phyloP scores from a whole-genome alignment of 202 grass and related monocot species.

The Panicum hallii region DNA sequence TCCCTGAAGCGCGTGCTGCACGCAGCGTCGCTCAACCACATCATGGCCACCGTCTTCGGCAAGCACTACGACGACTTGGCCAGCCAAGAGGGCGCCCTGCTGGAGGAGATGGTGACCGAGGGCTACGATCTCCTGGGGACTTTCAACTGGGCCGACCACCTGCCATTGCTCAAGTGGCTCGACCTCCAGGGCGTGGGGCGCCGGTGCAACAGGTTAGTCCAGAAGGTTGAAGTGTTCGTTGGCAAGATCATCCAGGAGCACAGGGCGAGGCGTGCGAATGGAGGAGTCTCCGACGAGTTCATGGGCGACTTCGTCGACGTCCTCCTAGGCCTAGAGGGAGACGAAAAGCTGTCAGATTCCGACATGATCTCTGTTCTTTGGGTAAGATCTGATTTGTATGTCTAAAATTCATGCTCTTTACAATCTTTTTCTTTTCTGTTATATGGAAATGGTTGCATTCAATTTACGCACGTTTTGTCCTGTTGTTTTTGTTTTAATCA shows the following conservation, averaged over 20 bases:
- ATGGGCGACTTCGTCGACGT: constrained; percentile 60
- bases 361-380: constrained; percentile 77
- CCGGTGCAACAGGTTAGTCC: constrained; percentile 49
- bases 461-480: not conserved
- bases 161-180: constrained; percentile 56
- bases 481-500: not conserved
- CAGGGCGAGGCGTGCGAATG: constrained; percentile 19
- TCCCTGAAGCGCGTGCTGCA: constrained; percentile 47
- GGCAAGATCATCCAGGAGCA: constrained; percentile 57
- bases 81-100: constrained; percentile 44
- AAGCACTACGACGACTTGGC: constrained; percentile 48
- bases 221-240: constrained; percentile 60
- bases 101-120: constrained; percentile 63
- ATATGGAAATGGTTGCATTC: not conserved
- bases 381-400: constrained; percentile 32
- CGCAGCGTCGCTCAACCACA: constrained; percentile 56
- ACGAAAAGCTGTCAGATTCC: constrained; percentile 61
- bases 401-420: not conserved
- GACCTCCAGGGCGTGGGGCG: constrained; percentile 67
- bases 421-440: not conserved
- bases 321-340: constrained; percentile 54
- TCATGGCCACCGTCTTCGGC: constrained; percentile 66
- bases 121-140: constrained; percentile 63
- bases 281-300: not conserved
- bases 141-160: constrained; percentile 77